phyloP scores from a whole-genome alignment of 2,329 filamentous ascomycete genomes.

The Diplodia seriata region DNA sequence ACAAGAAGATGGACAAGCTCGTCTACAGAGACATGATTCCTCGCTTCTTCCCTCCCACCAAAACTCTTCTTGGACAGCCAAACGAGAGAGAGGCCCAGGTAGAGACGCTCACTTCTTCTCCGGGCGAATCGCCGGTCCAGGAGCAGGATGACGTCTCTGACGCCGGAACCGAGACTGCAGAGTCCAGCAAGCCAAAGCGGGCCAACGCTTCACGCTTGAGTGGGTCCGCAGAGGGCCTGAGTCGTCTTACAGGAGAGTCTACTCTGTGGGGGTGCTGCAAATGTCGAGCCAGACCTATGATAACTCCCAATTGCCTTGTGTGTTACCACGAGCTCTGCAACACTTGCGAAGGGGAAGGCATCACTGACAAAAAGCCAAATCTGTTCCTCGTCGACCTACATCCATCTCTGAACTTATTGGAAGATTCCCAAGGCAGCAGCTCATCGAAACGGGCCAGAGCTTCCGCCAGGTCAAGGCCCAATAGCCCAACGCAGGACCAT shows the following conservation, averaged over 20 bases:
- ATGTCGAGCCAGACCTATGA: constrained; percentile 28
- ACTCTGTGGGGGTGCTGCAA: constrained; percentile 25
- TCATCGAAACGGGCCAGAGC: neutral
- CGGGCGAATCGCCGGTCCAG: neutral
- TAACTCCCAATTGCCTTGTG: constrained; percentile 20
- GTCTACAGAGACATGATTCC: constrained; percentile 43
- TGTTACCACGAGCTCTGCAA: constrained; percentile 28
- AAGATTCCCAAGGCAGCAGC: neutral
- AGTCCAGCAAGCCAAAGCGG: neutral
- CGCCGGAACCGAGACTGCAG: neutral
- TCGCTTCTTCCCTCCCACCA: constrained; percentile 26
- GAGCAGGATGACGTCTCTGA: neutral
- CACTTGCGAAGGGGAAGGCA: constrained; percentile 7
- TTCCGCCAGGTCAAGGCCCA: constrained; percentile 7
- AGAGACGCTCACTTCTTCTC: neutral
- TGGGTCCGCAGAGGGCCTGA: constrained; percentile 5
- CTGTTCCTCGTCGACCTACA: constrained; percentile 18
- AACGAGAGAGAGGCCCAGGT: neutral
- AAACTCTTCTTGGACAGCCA: neutral
- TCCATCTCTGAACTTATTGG: constrained; percentile 7
- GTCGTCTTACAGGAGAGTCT: neutral
- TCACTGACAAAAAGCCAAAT: neutral
- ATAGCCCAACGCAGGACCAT: constrained; percentile 9
- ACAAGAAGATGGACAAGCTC: constrained; percentile 39
- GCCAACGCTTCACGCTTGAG: neutral